Percentiles rank a stretch among this genome's conserved stretches.
phyloP scores from a whole-genome alignment of 192 early-diverging fungal species.

The Linnemannia hyalina region DNA sequence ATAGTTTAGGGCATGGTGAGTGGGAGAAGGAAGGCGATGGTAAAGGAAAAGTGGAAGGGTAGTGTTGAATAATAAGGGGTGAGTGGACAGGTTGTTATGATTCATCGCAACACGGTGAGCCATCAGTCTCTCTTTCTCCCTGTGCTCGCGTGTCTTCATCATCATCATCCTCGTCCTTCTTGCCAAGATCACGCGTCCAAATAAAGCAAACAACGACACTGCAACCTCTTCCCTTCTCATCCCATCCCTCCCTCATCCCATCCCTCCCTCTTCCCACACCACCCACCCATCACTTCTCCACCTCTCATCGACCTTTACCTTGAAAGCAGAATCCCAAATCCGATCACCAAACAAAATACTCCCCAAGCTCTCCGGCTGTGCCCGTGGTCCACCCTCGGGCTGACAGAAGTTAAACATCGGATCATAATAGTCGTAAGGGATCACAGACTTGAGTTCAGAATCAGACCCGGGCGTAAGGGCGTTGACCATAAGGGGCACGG shows the following conservation, averaged over 20 bases:
- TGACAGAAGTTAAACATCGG: slow-evolving; percentile 88
- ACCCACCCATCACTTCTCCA: neutral
- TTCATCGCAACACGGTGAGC: too few relatives aligned
- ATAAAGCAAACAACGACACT: too few relatives aligned
- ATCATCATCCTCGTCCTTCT: too few relatives aligned
- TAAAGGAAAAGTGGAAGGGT: neutral
- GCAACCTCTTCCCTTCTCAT: too few relatives aligned
- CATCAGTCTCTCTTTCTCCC: too few relatives aligned
- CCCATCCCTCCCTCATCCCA: too few relatives aligned
- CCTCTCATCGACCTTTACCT: slow-evolving; percentile 61
- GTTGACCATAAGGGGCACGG: slow-evolving; percentile 88
- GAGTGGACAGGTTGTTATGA: too few relatives aligned
- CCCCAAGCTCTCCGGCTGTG: slow-evolving; percentile 86
- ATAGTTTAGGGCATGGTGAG: neutral
- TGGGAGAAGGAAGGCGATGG: neutral
- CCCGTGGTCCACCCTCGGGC: slow-evolving; percentile 70
- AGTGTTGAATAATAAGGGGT: too few relatives aligned
- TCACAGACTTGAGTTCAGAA: slow-evolving; percentile 76
- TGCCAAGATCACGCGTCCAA: too few relatives aligned
- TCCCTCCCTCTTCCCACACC: neutral
- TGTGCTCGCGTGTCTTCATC: too few relatives aligned
- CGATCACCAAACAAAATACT: slow-evolving; percentile 97
- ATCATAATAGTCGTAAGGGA: slow-evolving; percentile 93
- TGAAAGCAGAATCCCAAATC: slow-evolving; percentile 84
- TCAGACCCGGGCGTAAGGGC: slow-evolving; percentile 82